phyloP scores from a whole-genome alignment of 2,329 filamentous ascomycete species.

The Sclerotinia minor region DNA sequence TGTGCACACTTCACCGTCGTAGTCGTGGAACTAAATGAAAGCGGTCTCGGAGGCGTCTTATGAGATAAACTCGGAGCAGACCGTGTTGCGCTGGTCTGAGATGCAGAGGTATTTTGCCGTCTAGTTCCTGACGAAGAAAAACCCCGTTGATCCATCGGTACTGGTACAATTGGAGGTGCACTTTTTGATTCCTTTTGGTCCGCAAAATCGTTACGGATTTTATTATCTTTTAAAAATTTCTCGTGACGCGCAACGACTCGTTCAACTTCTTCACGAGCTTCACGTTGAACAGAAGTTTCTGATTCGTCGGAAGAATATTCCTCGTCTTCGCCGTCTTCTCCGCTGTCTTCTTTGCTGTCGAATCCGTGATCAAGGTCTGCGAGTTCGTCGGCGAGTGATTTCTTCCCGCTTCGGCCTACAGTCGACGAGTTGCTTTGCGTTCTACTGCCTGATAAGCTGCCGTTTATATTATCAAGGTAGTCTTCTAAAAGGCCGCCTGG shows the following conservation, averaged over 20 bases:
- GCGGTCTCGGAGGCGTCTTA: not conserved
- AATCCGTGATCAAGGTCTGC: not conserved
- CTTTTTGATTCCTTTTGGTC: not conserved
- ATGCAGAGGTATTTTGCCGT: not conserved
- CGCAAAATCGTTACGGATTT: not conserved
- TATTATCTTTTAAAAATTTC: not conserved
- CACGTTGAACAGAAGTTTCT: no score
- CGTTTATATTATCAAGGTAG: no score
- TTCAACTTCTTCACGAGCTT: not conserved
- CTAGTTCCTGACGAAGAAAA: not conserved
- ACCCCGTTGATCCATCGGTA: not conserved
- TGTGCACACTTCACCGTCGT: not conserved
- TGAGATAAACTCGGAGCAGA: no score
- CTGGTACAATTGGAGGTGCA: not conserved
- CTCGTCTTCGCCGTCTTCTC: no score
- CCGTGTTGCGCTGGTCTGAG: not conserved
- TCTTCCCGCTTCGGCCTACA: no score
- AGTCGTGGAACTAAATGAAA: not conserved
- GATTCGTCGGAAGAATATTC: not conserved
- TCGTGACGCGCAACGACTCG: not conserved
- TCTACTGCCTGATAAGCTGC: no score
- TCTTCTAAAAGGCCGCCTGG: no score
- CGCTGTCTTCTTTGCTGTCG: no score
- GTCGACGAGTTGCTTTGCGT: no score
- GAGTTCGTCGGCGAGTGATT: slow-evolving; percentile 1